Conservation (phyloP, 257 asterid genomes). For the Rhazya stricta region DNA sequence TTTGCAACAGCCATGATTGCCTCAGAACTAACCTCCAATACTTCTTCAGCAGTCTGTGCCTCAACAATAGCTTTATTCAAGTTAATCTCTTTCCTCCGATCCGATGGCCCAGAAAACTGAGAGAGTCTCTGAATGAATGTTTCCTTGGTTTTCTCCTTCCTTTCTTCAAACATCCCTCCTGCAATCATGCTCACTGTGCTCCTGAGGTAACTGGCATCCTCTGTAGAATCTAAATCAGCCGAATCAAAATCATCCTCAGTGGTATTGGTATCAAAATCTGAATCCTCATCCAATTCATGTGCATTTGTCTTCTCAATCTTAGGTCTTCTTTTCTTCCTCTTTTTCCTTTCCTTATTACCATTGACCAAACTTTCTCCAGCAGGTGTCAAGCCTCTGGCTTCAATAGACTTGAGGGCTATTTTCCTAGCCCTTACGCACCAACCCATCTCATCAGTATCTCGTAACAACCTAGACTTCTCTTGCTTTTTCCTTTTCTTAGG, state of each 20-base stretch:
- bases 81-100: constrained; percentile 72
- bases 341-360: constrained; percentile 44
- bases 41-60: constrained; percentile 83
- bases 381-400: constrained; percentile 65
- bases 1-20: constrained; percentile 66
- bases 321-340: constrained; percentile 38
- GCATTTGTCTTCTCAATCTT: constrained; percentile 26
- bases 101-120: constrained; percentile 80
- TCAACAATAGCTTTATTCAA: constrained; percentile 74
- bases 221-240: constrained; percentile 22
- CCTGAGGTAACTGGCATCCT: constrained; percentile 35
- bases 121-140: constrained; percentile 76
- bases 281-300: constrained; percentile 30
- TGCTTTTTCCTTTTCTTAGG: constrained; percentile 42
- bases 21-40: constrained; percentile 73
- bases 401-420: constrained; percentile 81
- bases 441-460: constrained; percentile 52
- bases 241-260: constrained; percentile 33
- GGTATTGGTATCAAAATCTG: constrained; percentile 30
- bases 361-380: constrained; percentile 50
- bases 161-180: constrained; percentile 76
- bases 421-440: constrained; percentile 97
- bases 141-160: constrained; percentile 58
- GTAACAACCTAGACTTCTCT: constrained; percentile 46
- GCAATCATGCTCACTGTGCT: constrained; percentile 48